Conservation (phyloP, 2,329 filamentous ascomycete species). For the Apiospora pterosperma region DNA sequence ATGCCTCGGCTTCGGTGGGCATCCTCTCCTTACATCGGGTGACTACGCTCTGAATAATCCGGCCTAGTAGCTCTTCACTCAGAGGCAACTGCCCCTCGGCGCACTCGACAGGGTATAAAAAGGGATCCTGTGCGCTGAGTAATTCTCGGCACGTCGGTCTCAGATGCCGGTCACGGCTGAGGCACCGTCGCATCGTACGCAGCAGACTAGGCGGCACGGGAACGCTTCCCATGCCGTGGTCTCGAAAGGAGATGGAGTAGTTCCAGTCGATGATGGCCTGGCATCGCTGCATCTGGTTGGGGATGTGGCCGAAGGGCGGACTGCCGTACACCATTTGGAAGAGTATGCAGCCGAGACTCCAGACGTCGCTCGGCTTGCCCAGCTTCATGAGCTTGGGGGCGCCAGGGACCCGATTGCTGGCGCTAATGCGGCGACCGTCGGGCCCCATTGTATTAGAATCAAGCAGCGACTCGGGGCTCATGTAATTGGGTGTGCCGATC, state of each 20-base stretch:
- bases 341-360: conserved; percentile 93
- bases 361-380: conserved; percentile 93
- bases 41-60: conserved; percentile 62
- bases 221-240: conserved; percentile 63
- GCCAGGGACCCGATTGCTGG: conserved; percentile 13
- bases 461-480: conserved; percentile 92
- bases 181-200: conserved; percentile 59
- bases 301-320: conserved; percentile 91
- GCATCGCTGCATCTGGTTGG: conserved; percentile 81
- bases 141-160: conserved; percentile 63
- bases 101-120: conserved; percentile 60
- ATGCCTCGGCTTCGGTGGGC: conserved; percentile 55
- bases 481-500: conserved; percentile 96
- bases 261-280: conserved; percentile 81
- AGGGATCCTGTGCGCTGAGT: conserved; percentile 55
- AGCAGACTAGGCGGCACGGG: conserved; percentile 57
- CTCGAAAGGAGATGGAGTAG: conserved; percentile 69
- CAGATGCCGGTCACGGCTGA: conserved; percentile 59
- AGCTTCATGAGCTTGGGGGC: conserved; percentile 80
- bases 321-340: conserved; percentile 98
- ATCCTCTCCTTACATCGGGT: conserved; percentile 54
- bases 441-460: conserved; percentile 65
- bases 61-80: conserved; percentile 57
- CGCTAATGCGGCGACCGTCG: conserved; percentile 32
- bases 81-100: conserved; percentile 54